These are phyloP conservation scores for Papilionanthe hybrid DNA, from an alignment of 116 monocot species.

Conservation along the genomic window DNA sequence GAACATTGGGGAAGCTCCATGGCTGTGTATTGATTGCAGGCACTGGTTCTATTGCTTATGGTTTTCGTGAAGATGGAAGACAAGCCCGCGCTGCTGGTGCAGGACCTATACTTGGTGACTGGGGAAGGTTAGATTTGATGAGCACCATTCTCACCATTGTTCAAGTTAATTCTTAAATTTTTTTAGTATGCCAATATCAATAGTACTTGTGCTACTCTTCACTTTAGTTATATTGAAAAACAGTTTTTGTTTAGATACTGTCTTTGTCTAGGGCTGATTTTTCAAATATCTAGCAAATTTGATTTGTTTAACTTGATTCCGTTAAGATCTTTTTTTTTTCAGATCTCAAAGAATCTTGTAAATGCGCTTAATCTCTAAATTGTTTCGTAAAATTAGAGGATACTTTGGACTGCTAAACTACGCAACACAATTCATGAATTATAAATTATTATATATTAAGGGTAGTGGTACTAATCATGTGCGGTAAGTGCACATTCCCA, in stretches of 20 bases:
- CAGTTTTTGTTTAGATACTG: not conserved
- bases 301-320: not conserved
- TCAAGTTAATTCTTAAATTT: not conserved
- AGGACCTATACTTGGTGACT: slow-evolving; percentile 92
- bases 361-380: not conserved
- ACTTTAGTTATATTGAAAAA: not conserved
- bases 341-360: not conserved
- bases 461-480: no score
- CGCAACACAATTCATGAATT: not conserved
- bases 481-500: no score
- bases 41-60: slow-evolving; percentile 92
- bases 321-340: not conserved
- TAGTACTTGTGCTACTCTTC: not conserved
- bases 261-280: not conserved
- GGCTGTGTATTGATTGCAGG: slow-evolving; percentile 99
- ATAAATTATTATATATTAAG: no score
- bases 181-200: not conserved
- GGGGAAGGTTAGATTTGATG: slow-evolving; percentile 76
- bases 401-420: not conserved
- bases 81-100: slow-evolving; percentile 92
- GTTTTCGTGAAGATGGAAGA: slow-evolving; percentile 80
- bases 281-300: not conserved
- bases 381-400: not conserved
- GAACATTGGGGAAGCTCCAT: slow-evolving; percentile 90
- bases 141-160: not conserved